Evolutionary conservation across 2,329 filamentous ascomycete genomes (phyloP).

Genomic region (Nigrospora oryzae): DNA sequence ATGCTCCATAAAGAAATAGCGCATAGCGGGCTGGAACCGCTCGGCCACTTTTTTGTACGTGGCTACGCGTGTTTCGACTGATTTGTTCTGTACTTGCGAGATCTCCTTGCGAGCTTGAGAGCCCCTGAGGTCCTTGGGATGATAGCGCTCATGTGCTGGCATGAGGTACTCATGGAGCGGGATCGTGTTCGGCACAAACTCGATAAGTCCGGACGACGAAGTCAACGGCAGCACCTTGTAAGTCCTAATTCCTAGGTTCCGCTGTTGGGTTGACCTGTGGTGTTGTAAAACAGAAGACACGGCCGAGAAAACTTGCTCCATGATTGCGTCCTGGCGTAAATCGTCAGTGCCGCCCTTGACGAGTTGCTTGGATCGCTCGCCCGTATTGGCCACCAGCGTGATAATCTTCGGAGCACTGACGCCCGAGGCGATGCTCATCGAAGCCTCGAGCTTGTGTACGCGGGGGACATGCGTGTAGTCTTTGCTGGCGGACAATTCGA

Average conservation of each 20-base stretch:
- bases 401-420: slow-evolving; percentile 92
- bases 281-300: slow-evolving; percentile 84
- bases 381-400: slow-evolving; percentile 71
- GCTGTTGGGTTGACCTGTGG: slow-evolving; percentile 78
- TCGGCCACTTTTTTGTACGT: slow-evolving; percentile 73
- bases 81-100: slow-evolving; percentile 59
- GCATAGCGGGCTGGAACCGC: slow-evolving; percentile 85
- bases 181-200: slow-evolving; percentile 91
- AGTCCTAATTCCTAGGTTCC: slow-evolving; percentile 82
- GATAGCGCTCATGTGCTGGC: slow-evolving; percentile 80
- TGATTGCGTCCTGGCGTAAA: slow-evolving; percentile 91
- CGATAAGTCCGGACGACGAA: slow-evolving; percentile 79
- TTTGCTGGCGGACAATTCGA: slow-evolving; percentile 63
- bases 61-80: slow-evolving; percentile 61
- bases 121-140: slow-evolving; percentile 74
- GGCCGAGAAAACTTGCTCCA: slow-evolving; percentile 98
- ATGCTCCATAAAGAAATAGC: slow-evolving; percentile 93
- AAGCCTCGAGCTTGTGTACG: slow-evolving; percentile 63
- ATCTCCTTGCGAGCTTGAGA: slow-evolving; percentile 75
- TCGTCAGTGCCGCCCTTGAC: slow-evolving; percentile 96
- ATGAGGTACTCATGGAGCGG: slow-evolving; percentile 88
- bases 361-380: slow-evolving; percentile 75
- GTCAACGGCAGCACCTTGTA: slow-evolving; percentile 95
- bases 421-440: slow-evolving; percentile 79
- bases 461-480: slow-evolving; percentile 71